A percentile compares a stretch with the other conserved stretches of the same genome.
phyloP scores from a whole-genome alignment of 345 rosid genomes.

The Citropsis articulata region DNA sequence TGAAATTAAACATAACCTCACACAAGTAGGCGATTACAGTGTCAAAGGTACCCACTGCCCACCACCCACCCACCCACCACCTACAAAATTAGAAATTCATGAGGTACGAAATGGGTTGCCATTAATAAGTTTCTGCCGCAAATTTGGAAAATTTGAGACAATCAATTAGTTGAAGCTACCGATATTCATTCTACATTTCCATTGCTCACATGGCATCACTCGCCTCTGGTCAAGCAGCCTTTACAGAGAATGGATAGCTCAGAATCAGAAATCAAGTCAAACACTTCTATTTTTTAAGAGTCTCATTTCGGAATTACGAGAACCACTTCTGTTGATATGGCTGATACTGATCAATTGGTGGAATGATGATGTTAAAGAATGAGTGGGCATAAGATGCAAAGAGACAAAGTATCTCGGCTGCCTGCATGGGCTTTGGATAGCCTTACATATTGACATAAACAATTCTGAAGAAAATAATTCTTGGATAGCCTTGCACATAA shows the following conservation, averaged over 20 bases:
- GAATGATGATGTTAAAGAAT: neutral
- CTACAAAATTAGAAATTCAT: neutral
- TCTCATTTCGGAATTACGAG: no score
- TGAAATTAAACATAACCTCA: neutral
- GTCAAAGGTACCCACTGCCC: neutral
- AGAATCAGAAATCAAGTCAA: no score
- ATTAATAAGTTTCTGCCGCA: neutral
- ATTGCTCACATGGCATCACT: neutral
- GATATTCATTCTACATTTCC: neutral
- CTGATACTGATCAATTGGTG: neutral
- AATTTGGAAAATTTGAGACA: neutral
- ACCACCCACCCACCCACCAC: neutral
- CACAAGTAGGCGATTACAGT: neutral
- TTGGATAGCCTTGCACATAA: neutral
- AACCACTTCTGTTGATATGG: neutral
- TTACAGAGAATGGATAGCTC: no score
- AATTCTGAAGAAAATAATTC: no score
- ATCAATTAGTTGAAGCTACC: neutral
- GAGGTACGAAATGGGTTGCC: neutral
- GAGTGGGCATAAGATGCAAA: neutral
- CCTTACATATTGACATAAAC: no score
- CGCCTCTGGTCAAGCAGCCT: neutral
- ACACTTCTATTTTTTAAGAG: no score
- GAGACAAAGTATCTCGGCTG: no score
- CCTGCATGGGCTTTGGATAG: no score